Conservation (phyloP, 805 yeast genomes). For the Zygoascus biomembranicola region DNA sequence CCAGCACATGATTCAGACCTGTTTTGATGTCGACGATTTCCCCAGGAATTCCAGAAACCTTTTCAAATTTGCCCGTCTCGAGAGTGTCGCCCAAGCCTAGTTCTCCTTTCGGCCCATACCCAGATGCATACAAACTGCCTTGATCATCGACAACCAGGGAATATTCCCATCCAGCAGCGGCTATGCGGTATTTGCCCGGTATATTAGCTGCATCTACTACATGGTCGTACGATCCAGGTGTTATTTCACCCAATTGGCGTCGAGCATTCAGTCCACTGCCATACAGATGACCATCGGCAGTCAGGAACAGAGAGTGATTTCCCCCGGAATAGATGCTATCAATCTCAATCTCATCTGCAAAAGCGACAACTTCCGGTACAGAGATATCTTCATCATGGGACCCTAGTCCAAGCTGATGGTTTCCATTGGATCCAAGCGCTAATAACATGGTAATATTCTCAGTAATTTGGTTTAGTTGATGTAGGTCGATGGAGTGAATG, state of each 20-base stretch:
- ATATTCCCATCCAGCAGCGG: slow-evolving; percentile 77
- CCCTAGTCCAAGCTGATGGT: slow-evolving; percentile 56
- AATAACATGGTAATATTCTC: neutral
- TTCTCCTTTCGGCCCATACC: slow-evolving; percentile 67
- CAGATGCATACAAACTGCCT: slow-evolving; percentile 43
- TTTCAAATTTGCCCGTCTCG: slow-evolving; percentile 2
- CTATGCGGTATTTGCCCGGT: slow-evolving; percentile 27
- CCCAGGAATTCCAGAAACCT: slow-evolving; percentile 15
- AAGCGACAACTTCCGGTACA: slow-evolving; percentile 21
- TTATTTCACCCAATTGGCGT: slow-evolving; percentile 44
- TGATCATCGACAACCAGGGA: slow-evolving; percentile 40
- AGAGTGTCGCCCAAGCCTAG: slow-evolving; percentile 44
- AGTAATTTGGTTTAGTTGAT: too few relatives aligned
- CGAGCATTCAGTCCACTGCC: slow-evolving; percentile 50
- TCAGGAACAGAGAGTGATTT: slow-evolving; percentile 65
- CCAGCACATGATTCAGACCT: slow-evolving; percentile 29
- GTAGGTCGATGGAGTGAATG: too few relatives aligned
- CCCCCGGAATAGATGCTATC: slow-evolving; percentile 65
- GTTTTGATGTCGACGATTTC: slow-evolving; percentile 17
- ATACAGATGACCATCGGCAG: slow-evolving; percentile 44
- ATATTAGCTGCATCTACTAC: slow-evolving; percentile 21
- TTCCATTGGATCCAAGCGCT: slow-evolving; percentile 82
- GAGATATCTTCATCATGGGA: slow-evolving; percentile 43
- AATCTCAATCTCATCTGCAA: neutral
- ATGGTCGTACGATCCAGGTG: neutral